Evolutionary conservation across 768 basidiomycete species (phyloP).

Genomic region (Rhodotorula kratochvilovae): DNA sequence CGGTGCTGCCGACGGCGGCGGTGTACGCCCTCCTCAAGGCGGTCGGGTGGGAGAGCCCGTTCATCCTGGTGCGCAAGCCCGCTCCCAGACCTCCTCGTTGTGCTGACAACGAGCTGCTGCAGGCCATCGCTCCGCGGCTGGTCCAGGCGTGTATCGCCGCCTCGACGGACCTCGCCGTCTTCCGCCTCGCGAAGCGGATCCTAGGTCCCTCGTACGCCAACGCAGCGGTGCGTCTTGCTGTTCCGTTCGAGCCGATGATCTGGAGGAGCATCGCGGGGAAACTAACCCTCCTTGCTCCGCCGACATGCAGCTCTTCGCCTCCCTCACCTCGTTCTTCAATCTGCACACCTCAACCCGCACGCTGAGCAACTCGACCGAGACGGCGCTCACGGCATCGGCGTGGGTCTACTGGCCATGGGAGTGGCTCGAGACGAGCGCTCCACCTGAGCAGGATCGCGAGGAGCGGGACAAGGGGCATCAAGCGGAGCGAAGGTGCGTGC

Average conservation of each 20-base stretch:
- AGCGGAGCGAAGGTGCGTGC: not conserved
- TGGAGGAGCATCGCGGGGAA: too few relatives aligned
- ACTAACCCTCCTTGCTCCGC: not conserved
- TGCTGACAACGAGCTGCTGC: not conserved
- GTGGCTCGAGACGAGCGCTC: not conserved
- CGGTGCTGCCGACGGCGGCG: constrained; percentile 56
- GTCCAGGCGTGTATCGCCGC: constrained; percentile 54
- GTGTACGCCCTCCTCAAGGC: constrained; percentile 64
- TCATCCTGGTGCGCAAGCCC: constrained; percentile 60
- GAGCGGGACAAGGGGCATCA: not conserved
- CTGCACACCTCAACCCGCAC: constrained; percentile 76
- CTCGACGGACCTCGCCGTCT: constrained; percentile 61
- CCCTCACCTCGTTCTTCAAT: constrained; percentile 85
- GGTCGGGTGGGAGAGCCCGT: constrained; percentile 56
- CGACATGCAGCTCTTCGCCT: constrained; percentile 47
- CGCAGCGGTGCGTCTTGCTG: constrained; percentile 59
- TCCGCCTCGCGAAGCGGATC: constrained; percentile 54
- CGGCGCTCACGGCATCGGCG: constrained; percentile 73
- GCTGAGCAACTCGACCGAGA: constrained; percentile 88
- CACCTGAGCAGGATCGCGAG: too few relatives aligned
- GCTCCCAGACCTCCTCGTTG: constrained; percentile 4
- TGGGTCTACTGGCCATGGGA: constrained; percentile 62
- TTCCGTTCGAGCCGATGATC: not conserved
- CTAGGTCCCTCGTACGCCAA: constrained; percentile 59
- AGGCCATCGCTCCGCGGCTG: constrained; percentile 66